Conservation (phyloP, 805 yeast genomes). For the Metschnikowia cerradonensis region DNA sequence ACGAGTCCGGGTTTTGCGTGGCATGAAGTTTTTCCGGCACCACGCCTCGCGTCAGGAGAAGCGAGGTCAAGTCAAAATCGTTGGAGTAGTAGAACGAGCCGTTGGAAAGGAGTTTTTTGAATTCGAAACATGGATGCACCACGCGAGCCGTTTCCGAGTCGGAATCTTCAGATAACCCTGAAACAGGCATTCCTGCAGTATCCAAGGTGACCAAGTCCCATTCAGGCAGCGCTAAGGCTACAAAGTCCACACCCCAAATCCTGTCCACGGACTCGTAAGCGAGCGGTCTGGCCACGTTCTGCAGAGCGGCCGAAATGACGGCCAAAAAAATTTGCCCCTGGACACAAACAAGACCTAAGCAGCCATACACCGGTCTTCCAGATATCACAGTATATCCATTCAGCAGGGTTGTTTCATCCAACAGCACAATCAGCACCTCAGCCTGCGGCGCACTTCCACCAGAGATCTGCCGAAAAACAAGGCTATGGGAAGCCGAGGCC, state of each 20-base stretch:
- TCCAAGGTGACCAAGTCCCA: constrained; percentile 83
- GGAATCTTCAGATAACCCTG: constrained; percentile 21
- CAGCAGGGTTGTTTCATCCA: constrained; percentile 32
- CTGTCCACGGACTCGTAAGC: constrained; percentile 75
- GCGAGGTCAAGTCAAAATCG: constrained; percentile 88
- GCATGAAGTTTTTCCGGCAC: constrained; percentile 22
- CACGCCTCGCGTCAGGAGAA: constrained; percentile 72
- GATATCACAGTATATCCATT: constrained; percentile 37
- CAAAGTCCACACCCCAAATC: constrained; percentile 82
- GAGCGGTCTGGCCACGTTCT: constrained; percentile 78
- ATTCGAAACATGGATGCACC: constrained; percentile 75
- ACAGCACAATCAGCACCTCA: constrained; percentile 45
- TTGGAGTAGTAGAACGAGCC: constrained; percentile 92
- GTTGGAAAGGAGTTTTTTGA: constrained; percentile 71
- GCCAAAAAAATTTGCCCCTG: constrained; percentile 68
- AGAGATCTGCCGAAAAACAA: constrained; percentile 13
- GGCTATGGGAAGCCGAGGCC: constrained; percentile 15
- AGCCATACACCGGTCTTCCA: constrained; percentile 50
- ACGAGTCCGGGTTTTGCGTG: constrained; percentile 2
- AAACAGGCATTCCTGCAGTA: constrained; percentile 59
- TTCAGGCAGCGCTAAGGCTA: constrained; percentile 61
- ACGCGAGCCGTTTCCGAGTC: constrained; percentile 20
- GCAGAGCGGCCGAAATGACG: constrained; percentile 64
- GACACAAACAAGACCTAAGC: constrained; percentile 75
- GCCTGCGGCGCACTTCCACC: constrained; percentile 15